Base-by-base conservation (phyloP, 129 eudicot species). In the Glebionis coronaria region DNA sequence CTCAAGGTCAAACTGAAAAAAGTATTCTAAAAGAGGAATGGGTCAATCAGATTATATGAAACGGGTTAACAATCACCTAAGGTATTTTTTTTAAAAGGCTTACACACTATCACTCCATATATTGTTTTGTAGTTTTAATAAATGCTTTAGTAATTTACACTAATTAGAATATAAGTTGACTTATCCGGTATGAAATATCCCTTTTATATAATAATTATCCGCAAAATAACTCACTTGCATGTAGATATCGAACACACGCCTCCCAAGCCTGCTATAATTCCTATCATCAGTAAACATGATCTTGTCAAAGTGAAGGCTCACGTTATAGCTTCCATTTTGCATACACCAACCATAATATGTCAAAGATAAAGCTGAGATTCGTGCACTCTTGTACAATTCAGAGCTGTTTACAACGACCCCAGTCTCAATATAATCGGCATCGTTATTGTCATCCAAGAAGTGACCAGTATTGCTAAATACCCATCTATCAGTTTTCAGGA, bases 251-350 rank as follows among this genome's bases (percentile, higher is more conserved):
- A 91, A 91, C 18, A 88, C 15, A 16, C 97, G 90, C 63, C 90
- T 83, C 14, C 97, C 97, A 50, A 85, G 82, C 72, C 97, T 88
- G 61, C 54, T 40, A 67, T 49, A 91, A 16, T 76, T 76, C 20
- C 47, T 65, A 77, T 79, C 80, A 57, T 81, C 61, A 9, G 81
- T 77, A 52, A 87, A 85, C 70, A 75, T 47, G 54, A 81, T 88
- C 85, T 91, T 96, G 0, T 94, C 96, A 76, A 91, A 91, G 81
- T 87, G 90, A 51, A 91, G 90, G 81, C 70, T 91, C 38, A 91
- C 88, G 0, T 68, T 81, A 71, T 91, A 91, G 69, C 61, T 85
- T 42, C n/a, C n/a, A n/a, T n/a, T n/a, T n/a, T n/a, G n/a, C n/a
- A n/a, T n/a, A n/a, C n/a, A n/a, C n/a, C n/a, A n/a, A n/a, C n/a